Evolutionary conservation across 176 grass and related monocot genomes (phyloP).

Genomic region (Juncus effusus): DNA sequence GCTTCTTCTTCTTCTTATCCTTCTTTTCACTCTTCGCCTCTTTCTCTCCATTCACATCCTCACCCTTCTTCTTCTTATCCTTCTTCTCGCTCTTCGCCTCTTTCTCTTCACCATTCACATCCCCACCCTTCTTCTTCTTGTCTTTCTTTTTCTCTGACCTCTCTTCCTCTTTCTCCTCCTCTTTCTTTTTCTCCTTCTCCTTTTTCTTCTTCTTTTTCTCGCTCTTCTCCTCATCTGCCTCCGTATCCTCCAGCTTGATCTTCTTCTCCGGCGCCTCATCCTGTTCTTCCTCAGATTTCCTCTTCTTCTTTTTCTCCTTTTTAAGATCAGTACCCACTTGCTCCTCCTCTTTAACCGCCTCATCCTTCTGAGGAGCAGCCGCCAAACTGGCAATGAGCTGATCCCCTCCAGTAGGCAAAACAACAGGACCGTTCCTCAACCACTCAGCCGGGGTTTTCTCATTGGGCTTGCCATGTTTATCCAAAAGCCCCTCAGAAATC

Average conservation of each 20-base stretch:
- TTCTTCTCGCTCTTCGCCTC: constrained; percentile 61
- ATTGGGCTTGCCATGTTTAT: constrained; percentile 88
- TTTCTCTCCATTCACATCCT: constrained; percentile 20
- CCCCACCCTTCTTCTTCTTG: constrained; percentile 32
- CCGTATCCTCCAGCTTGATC: constrained; percentile 54
- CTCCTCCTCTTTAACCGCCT: constrained; percentile 38
- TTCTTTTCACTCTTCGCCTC: constrained; percentile 71
- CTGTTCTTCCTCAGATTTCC: constrained; percentile 36
- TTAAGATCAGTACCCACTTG: constrained; percentile 22
- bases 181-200: constrained; percentile 89
- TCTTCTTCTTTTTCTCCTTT: constrained; percentile 73
- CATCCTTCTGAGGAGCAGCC: constrained; percentile 51
- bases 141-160: constrained; percentile 28
- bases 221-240: constrained; percentile 13
- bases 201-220: constrained; percentile 44
- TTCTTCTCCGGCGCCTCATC: constrained; percentile 51
- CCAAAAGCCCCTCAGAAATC: constrained; percentile 59
- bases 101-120: constrained; percentile 29
- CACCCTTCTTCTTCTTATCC: constrained; percentile 59
- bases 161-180: constrained; percentile 47
- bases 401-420: constrained; percentile 75
- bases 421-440: constrained; percentile 46
- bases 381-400: constrained; percentile 61
- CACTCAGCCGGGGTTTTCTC: constrained; percentile 83
- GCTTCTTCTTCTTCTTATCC: constrained; percentile 70